Base-by-base conservation (phyloP, 495 filamentous ascomycete species). In the Collariella sp. region DNA sequence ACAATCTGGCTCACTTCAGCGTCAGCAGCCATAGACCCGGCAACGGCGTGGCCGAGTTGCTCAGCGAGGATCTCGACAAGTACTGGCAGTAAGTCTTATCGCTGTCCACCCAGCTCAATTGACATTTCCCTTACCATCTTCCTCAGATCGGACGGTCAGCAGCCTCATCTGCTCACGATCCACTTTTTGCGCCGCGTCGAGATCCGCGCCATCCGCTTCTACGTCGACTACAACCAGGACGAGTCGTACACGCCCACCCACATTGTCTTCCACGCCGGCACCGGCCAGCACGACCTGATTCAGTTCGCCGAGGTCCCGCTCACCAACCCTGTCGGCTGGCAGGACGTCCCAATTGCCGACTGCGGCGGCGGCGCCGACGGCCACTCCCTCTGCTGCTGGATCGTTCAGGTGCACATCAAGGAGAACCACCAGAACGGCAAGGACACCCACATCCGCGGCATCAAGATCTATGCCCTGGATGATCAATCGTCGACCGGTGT, bases 351-450 rank as follows among this genome's bases (percentile, higher is more conserved):
- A 12, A 76, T 96, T 36, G 76, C 79, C 13, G 83, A 83, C 23
- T 87, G 88, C 2, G 75, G 72, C n/a, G 74, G 76, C n/a, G 77
- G 78, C 1, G 62, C 65, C 1, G 78, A 82, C 23, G 83, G 82
- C 0, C 82, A 82, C 66, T 86, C 88, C 7, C 79, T 96, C 26
- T 81, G 88, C 56, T 88, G 85, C 34, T 94, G 86, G 72, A 79
- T 97, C 41, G 76, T 96, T 12, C 89, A 96, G 67, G 82, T 97
- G 47, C 80, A 81, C 46, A 79, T 98, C 57, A 78, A 88, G 52
- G 94, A 96, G 72, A 98, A 98, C 61, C 93, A 98, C 70, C 93
- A 98, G 75, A 98, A 98, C 68, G 93, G 93, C 51, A 98, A 98
- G 66, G 93, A 98, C 67, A 98, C 93, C 3, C 93, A 98, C 77